phyloP scores from a whole-genome alignment of 768 basidiomycete species.

The Mycena galericulata region DNA sequence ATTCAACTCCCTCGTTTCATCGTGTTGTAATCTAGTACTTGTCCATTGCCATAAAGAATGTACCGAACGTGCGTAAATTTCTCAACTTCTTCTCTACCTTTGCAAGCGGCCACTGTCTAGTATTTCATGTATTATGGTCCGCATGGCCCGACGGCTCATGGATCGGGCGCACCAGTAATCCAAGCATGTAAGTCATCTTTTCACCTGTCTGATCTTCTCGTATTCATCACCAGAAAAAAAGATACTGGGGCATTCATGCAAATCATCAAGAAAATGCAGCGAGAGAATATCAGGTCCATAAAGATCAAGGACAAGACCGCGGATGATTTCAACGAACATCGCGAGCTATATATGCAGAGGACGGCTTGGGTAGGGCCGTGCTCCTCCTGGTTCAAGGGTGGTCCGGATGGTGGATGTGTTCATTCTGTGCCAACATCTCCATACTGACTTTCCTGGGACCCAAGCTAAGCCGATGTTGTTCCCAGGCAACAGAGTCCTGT shows the following conservation, averaged over 20 bases:
- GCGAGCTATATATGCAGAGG: constrained; percentile 37
- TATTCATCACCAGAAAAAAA: neutral
- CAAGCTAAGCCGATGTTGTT: constrained; percentile 37
- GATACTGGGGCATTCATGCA: constrained; percentile 36
- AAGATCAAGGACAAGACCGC: constrained; percentile 39
- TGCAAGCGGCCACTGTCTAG: constrained; percentile 10
- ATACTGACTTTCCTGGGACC: neutral
- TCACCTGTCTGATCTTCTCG: neutral
- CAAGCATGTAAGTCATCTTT: constrained; percentile 28
- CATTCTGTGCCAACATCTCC: too few species aligned
- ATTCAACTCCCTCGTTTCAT: neutral
- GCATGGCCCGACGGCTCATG: constrained; percentile 39
- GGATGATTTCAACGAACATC: constrained; percentile 39
- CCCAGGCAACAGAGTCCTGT: constrained; percentile 40
- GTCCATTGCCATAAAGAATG: constrained; percentile 37
- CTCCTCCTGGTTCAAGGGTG: constrained; percentile 38
- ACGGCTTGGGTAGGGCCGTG: constrained; percentile 41
- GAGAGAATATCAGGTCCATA: constrained; percentile 39
- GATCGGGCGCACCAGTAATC: constrained; percentile 39
- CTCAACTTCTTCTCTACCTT: neutral
- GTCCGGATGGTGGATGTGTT: constrained; percentile 28
- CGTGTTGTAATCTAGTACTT: constrained; percentile 28
- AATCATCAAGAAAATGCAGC: constrained; percentile 40
- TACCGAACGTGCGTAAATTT: constrained; percentile 35
- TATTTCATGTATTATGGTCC: constrained; percentile 42